These are phyloP conservation scores for Globisporangium iwayamae DNA, from an alignment of 352 stramenopile genomes.

Conservation along the genomic window DNA sequence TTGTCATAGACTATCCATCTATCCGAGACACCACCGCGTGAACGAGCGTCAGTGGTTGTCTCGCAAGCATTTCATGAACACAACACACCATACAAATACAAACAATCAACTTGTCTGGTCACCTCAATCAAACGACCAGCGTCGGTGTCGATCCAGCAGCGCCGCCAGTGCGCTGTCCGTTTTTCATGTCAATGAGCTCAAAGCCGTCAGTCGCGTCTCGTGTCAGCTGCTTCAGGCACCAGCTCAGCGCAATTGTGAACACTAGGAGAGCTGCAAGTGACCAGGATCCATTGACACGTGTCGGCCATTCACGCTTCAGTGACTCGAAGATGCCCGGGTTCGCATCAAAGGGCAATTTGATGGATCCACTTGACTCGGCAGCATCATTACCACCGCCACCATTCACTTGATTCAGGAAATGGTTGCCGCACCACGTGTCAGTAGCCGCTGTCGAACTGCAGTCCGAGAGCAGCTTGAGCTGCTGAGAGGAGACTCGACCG, in stretches of 20 bases:
- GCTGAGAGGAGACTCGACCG: background rate
- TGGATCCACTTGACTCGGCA: background rate
- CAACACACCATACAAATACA: background rate
- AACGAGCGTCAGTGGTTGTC: too few relatives aligned
- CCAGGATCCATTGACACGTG: conserved; percentile 9
- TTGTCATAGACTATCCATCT: too few relatives aligned
- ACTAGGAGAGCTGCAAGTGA: conserved; percentile 1
- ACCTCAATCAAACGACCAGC: background rate
- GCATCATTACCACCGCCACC: background rate
- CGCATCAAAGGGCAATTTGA: conserved; percentile 7
- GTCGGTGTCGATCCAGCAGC: background rate
- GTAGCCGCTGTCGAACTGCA: conserved; percentile 8
- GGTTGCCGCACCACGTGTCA: conserved; percentile 19
- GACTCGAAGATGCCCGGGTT: conserved; percentile 15
- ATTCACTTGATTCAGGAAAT: background rate
- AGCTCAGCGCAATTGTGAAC: conserved; percentile 8
- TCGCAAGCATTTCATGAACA: background rate
- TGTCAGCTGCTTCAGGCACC: background rate
- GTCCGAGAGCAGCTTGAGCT: conserved; percentile 13
- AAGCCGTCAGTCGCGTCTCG: conserved; percentile 11
- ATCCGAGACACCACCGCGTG: too few relatives aligned
- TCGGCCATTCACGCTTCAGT: conserved; percentile 14
- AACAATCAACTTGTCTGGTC: background rate
- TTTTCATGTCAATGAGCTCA: conserved; percentile 15
- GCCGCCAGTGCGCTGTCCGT: background rate